phyloP scores from a whole-genome alignment of 2,329 filamentous ascomycete genomes.

The Cucurbitaria berberidis region DNA sequence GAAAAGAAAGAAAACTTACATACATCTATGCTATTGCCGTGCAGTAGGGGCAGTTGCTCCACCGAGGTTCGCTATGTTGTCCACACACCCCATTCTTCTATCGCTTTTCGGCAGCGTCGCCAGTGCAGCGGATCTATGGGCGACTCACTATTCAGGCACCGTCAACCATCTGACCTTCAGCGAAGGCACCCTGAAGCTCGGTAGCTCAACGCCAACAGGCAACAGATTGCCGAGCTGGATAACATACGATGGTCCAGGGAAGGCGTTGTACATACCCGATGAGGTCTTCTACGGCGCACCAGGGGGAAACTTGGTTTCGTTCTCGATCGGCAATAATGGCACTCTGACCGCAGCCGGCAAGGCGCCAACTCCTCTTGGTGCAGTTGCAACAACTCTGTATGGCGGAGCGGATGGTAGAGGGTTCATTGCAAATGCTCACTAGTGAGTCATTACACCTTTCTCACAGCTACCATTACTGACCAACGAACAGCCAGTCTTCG shows the following conservation, averaged over 20 bases:
- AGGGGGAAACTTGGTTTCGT: slow-evolving; percentile 32
- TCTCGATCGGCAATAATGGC: slow-evolving; percentile 34
- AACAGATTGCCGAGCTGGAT: slow-evolving; percentile 41
- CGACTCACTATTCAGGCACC: slow-evolving; percentile 40
- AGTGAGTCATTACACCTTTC: slow-evolving; percentile 22
- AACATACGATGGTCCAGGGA: slow-evolving; percentile 35
- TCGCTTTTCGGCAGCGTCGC: slow-evolving; percentile 34
- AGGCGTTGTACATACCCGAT: slow-evolving; percentile 36
- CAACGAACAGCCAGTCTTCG: slow-evolving; percentile 31
- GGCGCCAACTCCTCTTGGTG: slow-evolving; percentile 29
- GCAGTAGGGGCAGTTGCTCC: not conserved
- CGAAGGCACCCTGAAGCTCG: slow-evolving; percentile 30
- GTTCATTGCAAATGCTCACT: slow-evolving; percentile 42
- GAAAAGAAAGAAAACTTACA: slow-evolving; percentile 6
- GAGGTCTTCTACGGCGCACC: slow-evolving; percentile 27
- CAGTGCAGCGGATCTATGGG: slow-evolving; percentile 36
- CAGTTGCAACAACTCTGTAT: slow-evolving; percentile 36
- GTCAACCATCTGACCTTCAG: slow-evolving; percentile 37
- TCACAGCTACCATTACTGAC: not conserved
- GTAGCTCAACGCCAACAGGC: slow-evolving; percentile 22
- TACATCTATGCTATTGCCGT: slow-evolving; percentile 11
- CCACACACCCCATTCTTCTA: slow-evolving; percentile 26
- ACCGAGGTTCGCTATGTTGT: slow-evolving; percentile 27
- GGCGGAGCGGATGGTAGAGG: slow-evolving; percentile 37
- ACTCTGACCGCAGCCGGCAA: slow-evolving; percentile 30